Base-by-base conservation (phyloP, 352 stramenopile genomes). In the Phytophthora fragariae region DNA sequence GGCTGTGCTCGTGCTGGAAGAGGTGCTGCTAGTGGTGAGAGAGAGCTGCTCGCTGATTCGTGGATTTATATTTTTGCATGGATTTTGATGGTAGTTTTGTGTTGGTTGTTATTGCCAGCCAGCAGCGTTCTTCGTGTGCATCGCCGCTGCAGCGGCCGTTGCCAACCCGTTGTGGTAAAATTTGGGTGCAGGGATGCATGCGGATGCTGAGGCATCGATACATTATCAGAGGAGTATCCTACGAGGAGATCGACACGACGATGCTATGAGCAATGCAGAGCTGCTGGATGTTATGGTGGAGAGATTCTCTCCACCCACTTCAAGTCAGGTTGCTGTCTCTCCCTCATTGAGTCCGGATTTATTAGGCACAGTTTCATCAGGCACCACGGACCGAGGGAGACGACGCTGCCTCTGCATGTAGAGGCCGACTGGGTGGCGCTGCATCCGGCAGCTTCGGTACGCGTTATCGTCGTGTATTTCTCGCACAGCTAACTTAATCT, bases 11-110 rank as follows among this genome's bases (percentile, higher is more conserved):
- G 62, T 83, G n/a, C 52, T 90, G 27, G 79, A 96, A 77, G 78
- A 92, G 69, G 72, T 79, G 37, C 31, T 90, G 7, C 73, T 96
- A 52, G 90, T 96, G 66, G 89, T 96, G 82, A 61, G 86, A 44
- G 12, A 46, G 24, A 24, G 15, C 47, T 58, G 12, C 14, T 49
- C 35, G 35, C 7, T 27, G 35, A 41, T 41, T 41, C 14, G 14
- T 41, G 35, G 35, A 12, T 12, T 41, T 15, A 14, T 41, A 41
- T 21, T 50, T 24, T 21, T 14, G 47, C 4, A 29, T 21, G 7
- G 17, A 29, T 54, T 24, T 5, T 54, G 56, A 21, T 53, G 56
- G 12, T n/a, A 31, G 24, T 66, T 56, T 39, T 68, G 29, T 21
- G 58, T 19, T 24, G 24, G 5, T 56, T 2, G 9, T 60, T 9